Percentiles rank a stretch among this genome's conserved stretches.
phyloP scores from a whole-genome alignment of 805 yeast species.

The Groenewaldozyma salmanticensis region DNA sequence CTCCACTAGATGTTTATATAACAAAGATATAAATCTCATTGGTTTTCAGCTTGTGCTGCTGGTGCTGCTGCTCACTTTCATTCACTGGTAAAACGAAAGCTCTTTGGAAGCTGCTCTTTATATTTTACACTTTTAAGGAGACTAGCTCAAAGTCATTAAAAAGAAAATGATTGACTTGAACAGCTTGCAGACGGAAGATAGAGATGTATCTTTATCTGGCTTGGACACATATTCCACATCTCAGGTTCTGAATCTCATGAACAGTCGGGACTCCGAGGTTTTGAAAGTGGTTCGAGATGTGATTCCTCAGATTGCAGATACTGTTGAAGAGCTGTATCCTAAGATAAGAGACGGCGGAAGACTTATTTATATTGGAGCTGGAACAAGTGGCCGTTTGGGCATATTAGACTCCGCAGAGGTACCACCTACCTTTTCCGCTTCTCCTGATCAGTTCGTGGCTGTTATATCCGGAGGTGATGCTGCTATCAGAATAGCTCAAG shows the following conservation, averaged over 20 bases:
- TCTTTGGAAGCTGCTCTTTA: too few relatives aligned
- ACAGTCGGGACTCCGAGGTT: slow-evolving; percentile 15
- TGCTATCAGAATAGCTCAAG: slow-evolving; percentile 20
- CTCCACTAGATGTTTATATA: too few relatives aligned
- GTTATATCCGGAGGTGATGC: slow-evolving; percentile 23
- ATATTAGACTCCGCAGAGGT: slow-evolving; percentile 22
- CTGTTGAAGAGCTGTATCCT: slow-evolving; percentile 18
- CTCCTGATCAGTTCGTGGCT: slow-evolving; percentile 18
- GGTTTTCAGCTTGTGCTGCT: too few relatives aligned
- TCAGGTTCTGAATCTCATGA: slow-evolving; percentile 16
- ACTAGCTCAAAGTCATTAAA: too few relatives aligned
- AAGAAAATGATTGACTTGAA: slow-evolving; percentile 5
- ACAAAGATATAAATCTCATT: too few relatives aligned
- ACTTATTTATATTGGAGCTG: slow-evolving; percentile 23
- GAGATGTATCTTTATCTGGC: slow-evolving; percentile 15
- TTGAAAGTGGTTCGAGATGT: slow-evolving; percentile 10
- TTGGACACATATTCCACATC: slow-evolving; percentile 16
- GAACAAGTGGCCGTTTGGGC: slow-evolving; percentile 22
- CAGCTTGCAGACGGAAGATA: slow-evolving; percentile 17
- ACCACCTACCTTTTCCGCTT: slow-evolving; percentile 23
- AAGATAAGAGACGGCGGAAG: slow-evolving; percentile 18
- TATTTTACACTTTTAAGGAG: too few relatives aligned
- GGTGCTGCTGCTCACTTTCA: too few relatives aligned
- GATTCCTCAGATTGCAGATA: slow-evolving; percentile 14
- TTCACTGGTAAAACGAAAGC: too few relatives aligned